These are phyloP conservation scores for Phytopythium montanum DNA, from an alignment of 352 stramenopile species.

Conservation along the genomic window DNA sequence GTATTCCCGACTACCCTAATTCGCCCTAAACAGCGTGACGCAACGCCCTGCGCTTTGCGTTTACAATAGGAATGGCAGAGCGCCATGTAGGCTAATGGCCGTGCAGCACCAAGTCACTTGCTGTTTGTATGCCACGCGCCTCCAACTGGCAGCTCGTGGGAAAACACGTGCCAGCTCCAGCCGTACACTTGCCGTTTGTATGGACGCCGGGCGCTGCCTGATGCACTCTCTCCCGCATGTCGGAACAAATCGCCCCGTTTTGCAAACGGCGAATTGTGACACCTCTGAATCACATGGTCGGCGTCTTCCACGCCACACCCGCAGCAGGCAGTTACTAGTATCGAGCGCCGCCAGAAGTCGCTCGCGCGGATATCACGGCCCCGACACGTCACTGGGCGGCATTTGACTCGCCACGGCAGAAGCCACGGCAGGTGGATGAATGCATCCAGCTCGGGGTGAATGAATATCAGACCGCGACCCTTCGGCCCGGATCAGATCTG, in stretches of 20 bases:
- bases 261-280: background rate
- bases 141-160: background rate
- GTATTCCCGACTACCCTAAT: background rate
- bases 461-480: conserved; percentile 1
- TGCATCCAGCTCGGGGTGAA: background rate
- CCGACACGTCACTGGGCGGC: too few species aligned
- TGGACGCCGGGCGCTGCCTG: background rate
- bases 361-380: too few species aligned
- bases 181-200: background rate
- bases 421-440: too few species aligned
- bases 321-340: too few species aligned
- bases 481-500: background rate
- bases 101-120: background rate
- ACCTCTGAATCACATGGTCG: background rate
- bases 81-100: background rate
- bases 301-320: too few species aligned
- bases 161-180: background rate
- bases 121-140: background rate
- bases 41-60: background rate
- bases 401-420: too few species aligned
- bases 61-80: too few species aligned
- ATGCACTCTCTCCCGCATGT: background rate
- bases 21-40: background rate
- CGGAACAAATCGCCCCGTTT: background rate
- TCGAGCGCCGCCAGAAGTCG: too few species aligned